Conservation (phyloP, 352 stramenopile species). For the Globisporangium recalcitrans region DNA sequence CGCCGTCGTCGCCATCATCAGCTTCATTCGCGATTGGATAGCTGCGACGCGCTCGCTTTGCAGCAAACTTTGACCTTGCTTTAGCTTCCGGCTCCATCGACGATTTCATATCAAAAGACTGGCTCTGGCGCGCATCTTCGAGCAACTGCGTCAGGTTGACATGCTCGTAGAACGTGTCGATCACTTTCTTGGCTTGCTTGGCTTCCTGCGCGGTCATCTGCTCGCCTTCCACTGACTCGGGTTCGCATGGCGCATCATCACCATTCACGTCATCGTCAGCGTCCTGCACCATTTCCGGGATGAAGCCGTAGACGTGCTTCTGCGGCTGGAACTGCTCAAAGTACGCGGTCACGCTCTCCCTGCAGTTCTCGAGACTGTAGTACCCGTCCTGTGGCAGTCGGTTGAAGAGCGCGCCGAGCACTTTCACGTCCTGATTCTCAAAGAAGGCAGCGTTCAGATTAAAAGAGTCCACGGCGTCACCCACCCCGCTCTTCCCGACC, state of each 20-base stretch:
- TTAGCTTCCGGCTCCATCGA: not conserved
- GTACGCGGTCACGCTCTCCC: conserved; percentile 86
- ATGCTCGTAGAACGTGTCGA: conserved; percentile 33
- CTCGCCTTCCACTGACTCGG: conserved; percentile 5
- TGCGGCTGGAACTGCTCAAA: conserved; percentile 81
- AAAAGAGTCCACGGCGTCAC: conserved; percentile 96
- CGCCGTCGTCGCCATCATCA: not conserved
- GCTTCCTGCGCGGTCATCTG: conserved; percentile 16
- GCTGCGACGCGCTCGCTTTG: not conserved
- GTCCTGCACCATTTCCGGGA: conserved; percentile 57
- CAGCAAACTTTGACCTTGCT: not conserved
- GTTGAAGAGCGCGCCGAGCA: conserved; percentile 97
- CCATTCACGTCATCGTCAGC: conserved; percentile 1
- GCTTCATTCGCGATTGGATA: not conserved
- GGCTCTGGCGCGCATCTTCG: conserved; percentile 20
- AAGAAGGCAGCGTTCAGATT: conserved; percentile 97
- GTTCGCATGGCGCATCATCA: not conserved
- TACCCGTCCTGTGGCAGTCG: conserved; percentile 88
- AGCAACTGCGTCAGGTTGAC: conserved; percentile 40
- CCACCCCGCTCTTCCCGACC: conserved; percentile 94
- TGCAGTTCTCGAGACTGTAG: conserved; percentile 93
- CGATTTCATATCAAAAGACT: not conserved
- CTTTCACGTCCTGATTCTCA: conserved; percentile 78
- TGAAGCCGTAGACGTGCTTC: conserved; percentile 77
- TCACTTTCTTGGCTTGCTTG: conserved; percentile 24